These are phyloP conservation scores for Silybum marianum DNA, from an alignment of 129 eudicot genomes.

Conservation along the genomic window DNA sequence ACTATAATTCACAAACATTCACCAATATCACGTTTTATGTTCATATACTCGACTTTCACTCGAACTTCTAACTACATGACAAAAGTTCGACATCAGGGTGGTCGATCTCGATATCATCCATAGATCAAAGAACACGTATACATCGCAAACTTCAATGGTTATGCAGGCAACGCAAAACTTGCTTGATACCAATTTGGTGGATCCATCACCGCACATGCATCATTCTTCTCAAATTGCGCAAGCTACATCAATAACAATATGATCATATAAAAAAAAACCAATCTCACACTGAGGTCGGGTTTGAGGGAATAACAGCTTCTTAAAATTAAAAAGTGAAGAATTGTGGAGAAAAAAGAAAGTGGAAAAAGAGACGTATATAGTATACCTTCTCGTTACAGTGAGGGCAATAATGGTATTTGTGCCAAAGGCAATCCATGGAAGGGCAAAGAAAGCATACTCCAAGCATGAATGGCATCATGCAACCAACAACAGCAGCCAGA, in stretches of 20 bases:
- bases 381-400: conserved; percentile 79
- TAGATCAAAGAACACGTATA: conserved; percentile 9
- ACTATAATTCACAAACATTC: conserved; percentile 11
- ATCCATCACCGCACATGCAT: conserved; percentile 81
- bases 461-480: conserved; percentile 90
- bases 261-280: not conserved
- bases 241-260: conserved; percentile 46
- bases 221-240: conserved; percentile 86
- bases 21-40: conserved; percentile 14
- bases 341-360: not conserved
- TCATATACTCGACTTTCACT: conserved; percentile 10
- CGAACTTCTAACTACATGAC: conserved; percentile 7
- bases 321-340: not conserved
- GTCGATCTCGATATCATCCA: conserved; percentile 12
- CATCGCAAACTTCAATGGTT: not conserved
- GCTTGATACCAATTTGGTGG: conserved; percentile 70
- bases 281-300: not conserved
- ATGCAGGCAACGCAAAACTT: conserved; percentile 85
- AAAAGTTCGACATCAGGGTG: conserved; percentile 1
- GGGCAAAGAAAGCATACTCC: conserved; percentile 97
- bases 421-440: conserved; percentile 98
- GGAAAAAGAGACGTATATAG: not conserved
- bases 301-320: not conserved
- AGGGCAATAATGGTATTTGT: conserved; percentile 94
- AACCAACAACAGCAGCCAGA: conserved; percentile 88